Evolutionary conservation across 805 yeast genomes (phyloP).

Genomic region (Yamadazyma scolyti): DNA sequence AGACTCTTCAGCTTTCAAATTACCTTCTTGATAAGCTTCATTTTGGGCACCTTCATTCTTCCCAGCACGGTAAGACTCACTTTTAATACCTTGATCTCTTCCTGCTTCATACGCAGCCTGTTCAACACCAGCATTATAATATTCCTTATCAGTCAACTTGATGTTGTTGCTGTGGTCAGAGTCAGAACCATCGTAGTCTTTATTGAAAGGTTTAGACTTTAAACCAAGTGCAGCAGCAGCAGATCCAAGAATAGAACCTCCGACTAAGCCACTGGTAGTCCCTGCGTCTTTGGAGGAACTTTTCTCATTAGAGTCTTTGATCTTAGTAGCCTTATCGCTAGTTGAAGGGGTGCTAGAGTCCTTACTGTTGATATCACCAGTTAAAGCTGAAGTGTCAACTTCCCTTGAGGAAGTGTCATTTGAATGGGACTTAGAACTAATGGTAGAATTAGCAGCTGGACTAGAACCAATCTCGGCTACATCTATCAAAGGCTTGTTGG

Average conservation of each 20-base stretch:
- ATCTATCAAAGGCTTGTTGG: constrained; percentile 23
- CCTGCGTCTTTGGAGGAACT: neutral
- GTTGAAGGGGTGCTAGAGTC: constrained; percentile 12
- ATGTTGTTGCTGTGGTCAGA: constrained; percentile 1
- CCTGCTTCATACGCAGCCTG: constrained; percentile 5
- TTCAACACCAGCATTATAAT: constrained; percentile 8
- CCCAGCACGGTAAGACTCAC: constrained; percentile 3
- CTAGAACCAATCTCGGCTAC: no score
- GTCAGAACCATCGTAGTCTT: constrained; percentile 3
- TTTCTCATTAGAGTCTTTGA: neutral
- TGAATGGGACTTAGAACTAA: no score
- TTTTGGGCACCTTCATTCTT: neutral
- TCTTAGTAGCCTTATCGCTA: neutral
- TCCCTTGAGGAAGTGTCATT: no score
- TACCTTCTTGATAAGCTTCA: no score
- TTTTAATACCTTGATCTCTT: constrained; percentile 1
- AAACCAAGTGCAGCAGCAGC: constrained; percentile 10
- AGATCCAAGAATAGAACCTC: constrained; percentile 10
- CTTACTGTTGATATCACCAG: constrained; percentile 9
- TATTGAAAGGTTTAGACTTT: constrained; percentile 6
- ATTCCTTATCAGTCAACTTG: constrained; percentile 3
- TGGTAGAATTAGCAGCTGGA: no score
- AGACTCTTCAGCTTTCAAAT: neutral
- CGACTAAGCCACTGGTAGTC: constrained; percentile 3
- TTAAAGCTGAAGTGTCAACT: no score